phyloP scores from a whole-genome alignment of 345 rosid species.

The Euphorbia pulcherrima region DNA sequence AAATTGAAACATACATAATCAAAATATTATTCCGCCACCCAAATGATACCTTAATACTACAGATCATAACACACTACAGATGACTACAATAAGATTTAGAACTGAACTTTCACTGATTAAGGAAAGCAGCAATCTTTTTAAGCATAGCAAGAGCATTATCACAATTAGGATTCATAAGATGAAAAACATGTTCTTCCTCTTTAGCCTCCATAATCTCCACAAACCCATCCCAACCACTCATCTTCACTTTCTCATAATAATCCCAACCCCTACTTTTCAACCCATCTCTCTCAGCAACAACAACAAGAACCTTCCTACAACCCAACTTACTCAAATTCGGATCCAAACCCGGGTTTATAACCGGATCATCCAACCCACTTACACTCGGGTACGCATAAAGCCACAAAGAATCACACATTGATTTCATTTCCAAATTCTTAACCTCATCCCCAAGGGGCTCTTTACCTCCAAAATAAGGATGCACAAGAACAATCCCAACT shows the following conservation, averaged over 20 bases:
- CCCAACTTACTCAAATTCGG: constrained; percentile 15
- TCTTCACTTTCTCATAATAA: constrained; percentile 31
- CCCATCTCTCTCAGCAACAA: constrained; percentile 21
- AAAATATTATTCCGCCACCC: too few relatives aligned
- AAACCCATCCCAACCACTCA: constrained; percentile 44
- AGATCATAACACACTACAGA: too few relatives aligned
- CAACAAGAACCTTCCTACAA: constrained; percentile 16
- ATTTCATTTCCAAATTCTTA: constrained; percentile 19
- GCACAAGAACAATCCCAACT: constrained; percentile 18
- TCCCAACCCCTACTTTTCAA: constrained; percentile 22
- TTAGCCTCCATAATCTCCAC: constrained; percentile 52
- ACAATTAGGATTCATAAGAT: constrained; percentile 46
- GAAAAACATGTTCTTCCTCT: constrained; percentile 69
- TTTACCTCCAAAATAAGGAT: constrained; percentile 25
- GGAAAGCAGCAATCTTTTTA: background rate
- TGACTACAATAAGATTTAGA: too few relatives aligned
- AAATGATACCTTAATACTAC: too few relatives aligned
- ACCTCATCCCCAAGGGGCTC: constrained; percentile 9
- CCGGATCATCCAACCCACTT: constrained; percentile 35
- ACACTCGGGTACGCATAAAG: constrained; percentile 33
- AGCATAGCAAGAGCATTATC: constrained; percentile 34
- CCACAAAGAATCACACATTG: constrained; percentile 36
- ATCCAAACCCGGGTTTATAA: constrained; percentile 15
- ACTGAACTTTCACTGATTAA: background rate
- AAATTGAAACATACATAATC: too few relatives aligned